Evolutionary conservation across 306 rosid species (phyloP).

Genomic region (Glycine tomentella): DNA sequence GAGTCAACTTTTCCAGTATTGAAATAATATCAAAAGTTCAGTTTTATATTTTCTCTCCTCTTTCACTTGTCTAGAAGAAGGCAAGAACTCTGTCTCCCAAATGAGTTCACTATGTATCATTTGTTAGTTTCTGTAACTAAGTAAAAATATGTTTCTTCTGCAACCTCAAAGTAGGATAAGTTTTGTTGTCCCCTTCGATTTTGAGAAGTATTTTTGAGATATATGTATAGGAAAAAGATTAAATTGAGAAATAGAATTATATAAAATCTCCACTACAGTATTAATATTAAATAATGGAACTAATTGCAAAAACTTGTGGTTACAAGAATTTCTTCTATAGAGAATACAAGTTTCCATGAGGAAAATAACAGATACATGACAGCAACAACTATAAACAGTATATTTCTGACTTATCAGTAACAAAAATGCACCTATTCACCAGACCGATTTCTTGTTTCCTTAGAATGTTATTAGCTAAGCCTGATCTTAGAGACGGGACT

Average conservation of each 20-base stretch:
- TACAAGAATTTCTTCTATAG: constrained; percentile 4
- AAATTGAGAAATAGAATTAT: not conserved
- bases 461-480: constrained; percentile 18
- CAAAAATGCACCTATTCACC: constrained; percentile 39
- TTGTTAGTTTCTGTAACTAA: too few relatives aligned
- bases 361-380: constrained; percentile 14
- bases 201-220: not conserved
- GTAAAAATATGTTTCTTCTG: not conserved
- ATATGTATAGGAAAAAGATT: not conserved
- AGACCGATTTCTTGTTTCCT: constrained; percentile 6
- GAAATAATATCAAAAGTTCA: too few relatives aligned
- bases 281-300: not conserved
- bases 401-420: constrained; percentile 24
- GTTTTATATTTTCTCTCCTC: too few relatives aligned
- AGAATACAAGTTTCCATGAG: constrained; percentile 8
- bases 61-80: too few relatives aligned
- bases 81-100: too few relatives aligned
- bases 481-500: constrained; percentile 9
- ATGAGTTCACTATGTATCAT: too few relatives aligned
- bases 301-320: not conserved
- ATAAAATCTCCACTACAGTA: not conserved
- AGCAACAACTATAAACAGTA: constrained; percentile 24
- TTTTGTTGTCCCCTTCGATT: not conserved
- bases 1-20: too few relatives aligned
- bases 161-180: not conserved